Evolutionary conservation across 257 asterid genomes (phyloP), one percentile per base, ranked within the genome.

Genomic region (Solanum chilense): DNA sequence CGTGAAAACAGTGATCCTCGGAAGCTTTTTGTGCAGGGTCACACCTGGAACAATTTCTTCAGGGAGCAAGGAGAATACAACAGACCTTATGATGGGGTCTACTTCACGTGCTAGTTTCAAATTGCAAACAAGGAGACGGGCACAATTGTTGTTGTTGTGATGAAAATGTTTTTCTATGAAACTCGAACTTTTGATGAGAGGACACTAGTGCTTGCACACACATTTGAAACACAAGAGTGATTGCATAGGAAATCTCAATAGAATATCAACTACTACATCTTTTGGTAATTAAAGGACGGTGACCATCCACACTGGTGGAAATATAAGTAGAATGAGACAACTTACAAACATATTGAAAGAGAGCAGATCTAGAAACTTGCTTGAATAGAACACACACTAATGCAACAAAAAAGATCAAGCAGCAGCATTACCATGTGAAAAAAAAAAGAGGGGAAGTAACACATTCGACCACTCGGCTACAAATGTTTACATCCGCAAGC

Each of bases 151-250:
- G 74, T 82, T 87, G 42, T 69, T 87, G 84, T 7, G 35, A 0
- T 33, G 42, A 42, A 87, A 89, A 81, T 92, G 93, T 2, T 83
- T 85, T 39, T 85, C 25, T 41, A 86, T 71, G 74, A 91, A 90
- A 71, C 86, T 74, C 2, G 86, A 14, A 80, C 89, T 90, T 49
- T 70, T 86, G 41, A 91, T 91, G 85, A 92, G 89, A 83, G 86
- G 5, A 29, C 68, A 88, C 93, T 89, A 92, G 13, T 73, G 78
- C 81, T 89, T 92, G 90, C 89, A 83, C 71, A 90, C 92, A 25
- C 86, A 89, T 68, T 91, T 91, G 84, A 83, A 91, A 82, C 23
- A 11, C 29, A 37, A 16, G 7, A 35, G 39, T 35, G 39, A 35
- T 35, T 35, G 0, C 1, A 35, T 1, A 0, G 39, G 7, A 1